Conservation (phyloP, 148 eudicot genomes). For the Rheum nobile region DNA sequence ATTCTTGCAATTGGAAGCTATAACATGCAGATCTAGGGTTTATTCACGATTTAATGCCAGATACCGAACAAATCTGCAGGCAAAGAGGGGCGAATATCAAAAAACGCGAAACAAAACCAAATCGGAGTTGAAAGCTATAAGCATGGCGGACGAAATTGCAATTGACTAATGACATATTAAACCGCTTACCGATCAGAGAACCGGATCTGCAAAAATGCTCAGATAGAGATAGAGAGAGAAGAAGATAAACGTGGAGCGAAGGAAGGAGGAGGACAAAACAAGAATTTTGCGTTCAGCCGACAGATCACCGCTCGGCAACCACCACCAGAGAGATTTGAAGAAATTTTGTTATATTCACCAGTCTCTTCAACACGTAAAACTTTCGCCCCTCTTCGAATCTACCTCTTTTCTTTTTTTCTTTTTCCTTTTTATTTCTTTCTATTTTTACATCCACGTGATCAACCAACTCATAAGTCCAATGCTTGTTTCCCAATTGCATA, state of each 20-base stretch:
- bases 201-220: not conserved
- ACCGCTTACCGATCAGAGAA: slow-evolving; percentile 4
- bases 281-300: slow-evolving; percentile 1
- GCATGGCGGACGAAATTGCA: not conserved
- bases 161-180: not conserved
- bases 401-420: not conserved
- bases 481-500: no score
- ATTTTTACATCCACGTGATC: not conserved
- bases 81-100: not conserved
- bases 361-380: not conserved
- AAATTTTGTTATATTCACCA: not conserved
- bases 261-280: not conserved
- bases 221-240: not conserved
- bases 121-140: not conserved
- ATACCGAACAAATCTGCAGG: not conserved
- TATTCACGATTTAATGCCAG: not conserved
- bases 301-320: slow-evolving; percentile 6
- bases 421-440: not conserved
- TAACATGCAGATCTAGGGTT: slow-evolving; percentile 18
- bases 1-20: slow-evolving; percentile 3
- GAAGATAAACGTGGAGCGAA: not conserved
- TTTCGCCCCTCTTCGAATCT: slow-evolving; percentile 1
- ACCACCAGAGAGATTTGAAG: slow-evolving; percentile 1
- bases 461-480: not conserved
- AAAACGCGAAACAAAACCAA: not conserved